Evolutionary conservation across 345 rosid species (phyloP), one percentile per base, ranked within the genome.

Genomic region (Citrus reticulata): DNA sequence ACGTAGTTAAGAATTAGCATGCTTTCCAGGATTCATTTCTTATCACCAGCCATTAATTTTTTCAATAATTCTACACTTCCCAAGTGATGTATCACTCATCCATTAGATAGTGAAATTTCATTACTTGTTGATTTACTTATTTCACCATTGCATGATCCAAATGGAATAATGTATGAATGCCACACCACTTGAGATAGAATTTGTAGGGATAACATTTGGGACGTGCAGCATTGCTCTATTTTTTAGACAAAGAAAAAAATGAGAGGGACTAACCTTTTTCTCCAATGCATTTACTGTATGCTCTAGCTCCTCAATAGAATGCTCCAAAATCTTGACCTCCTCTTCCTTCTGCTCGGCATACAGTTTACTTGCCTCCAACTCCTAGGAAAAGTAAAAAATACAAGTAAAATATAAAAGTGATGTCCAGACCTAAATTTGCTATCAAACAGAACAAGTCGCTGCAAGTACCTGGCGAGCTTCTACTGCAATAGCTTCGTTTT

Each of bases 271-370:
- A 62, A 93, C 98, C 98, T 92, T 92, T 85, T 83, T 87, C 90
- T 93, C 98, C 88, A 95, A 80, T 72, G 92, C 88, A 86, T 93
- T 90, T 58, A 93, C 79, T 19, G 98, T 95, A 79, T 84, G 78
- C 83, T 95, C 98, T 75, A 95, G 97, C 87, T 95, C 97, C 85
- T 91, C 98, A 39, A 95, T 86, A 66, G 98, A 95, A 79, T 81
- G 79, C 78, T 95, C 98, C 73, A 95, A 82, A 83, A 95, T 91
- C 81, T 92, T 88, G 80, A 93, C 95, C 87, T 95, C 98, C 77
- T 91, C 95, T 80, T 92, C 98, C 87, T 92, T 95, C 80, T 93
- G 93, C 74, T 92, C 97, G 59, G 97, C 93, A 69, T 88, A 88
- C 68, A 86, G 49, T 80, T 89, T 92, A 85, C 94, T 87, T 78